phyloP scores from a whole-genome alignment of 306 rosid genomes.

The cucumber (Cucumis sativus) region DNA sequence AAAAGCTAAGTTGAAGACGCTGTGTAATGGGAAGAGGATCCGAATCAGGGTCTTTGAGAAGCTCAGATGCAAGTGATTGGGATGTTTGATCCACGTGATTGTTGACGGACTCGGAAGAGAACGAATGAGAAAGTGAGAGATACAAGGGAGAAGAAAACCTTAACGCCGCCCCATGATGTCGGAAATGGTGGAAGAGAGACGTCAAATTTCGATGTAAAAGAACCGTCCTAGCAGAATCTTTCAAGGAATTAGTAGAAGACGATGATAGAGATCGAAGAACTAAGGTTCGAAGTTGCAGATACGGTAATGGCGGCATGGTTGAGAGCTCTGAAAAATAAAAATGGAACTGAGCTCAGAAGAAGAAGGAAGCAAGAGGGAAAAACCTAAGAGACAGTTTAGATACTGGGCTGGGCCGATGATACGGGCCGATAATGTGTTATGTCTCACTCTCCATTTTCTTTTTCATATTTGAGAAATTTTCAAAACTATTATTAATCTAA shows the following conservation, averaged over 20 bases:
- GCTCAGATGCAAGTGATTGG: slow-evolving; percentile 39
- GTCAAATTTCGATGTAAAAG: slow-evolving; percentile 4
- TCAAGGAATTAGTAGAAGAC: slow-evolving; percentile 14
- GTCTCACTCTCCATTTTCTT: no score
- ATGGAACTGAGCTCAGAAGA: not conserved
- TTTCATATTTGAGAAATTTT: no score
- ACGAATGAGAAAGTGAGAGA: slow-evolving; percentile 16
- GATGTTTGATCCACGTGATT: slow-evolving; percentile 29
- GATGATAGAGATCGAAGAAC: slow-evolving; percentile 29
- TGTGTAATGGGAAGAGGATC: slow-evolving; percentile 36
- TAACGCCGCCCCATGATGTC: slow-evolving; percentile 10
- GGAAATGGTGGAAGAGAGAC: slow-evolving; percentile 16
- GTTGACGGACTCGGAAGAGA: slow-evolving; percentile 25
- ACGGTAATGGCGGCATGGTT: slow-evolving; percentile 47
- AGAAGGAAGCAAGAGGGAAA: not conserved
- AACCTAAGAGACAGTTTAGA: not conserved
- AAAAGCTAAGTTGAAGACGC: slow-evolving; percentile 53
- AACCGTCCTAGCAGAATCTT: not conserved
- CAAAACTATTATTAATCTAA: no score
- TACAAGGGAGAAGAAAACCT: slow-evolving; percentile 11
- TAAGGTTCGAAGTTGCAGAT: slow-evolving; percentile 45
- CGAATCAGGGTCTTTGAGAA: slow-evolving; percentile 32
- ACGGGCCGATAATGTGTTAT: no score
- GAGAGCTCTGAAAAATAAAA: not conserved
- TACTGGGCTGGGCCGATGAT: not conserved